Percentiles rank a stretch among this genome's conserved stretches.
These are phyloP conservation scores for Asterochloris sp. DNA, from an alignment of 139 green algal species.

Conservation along the genomic window DNA sequence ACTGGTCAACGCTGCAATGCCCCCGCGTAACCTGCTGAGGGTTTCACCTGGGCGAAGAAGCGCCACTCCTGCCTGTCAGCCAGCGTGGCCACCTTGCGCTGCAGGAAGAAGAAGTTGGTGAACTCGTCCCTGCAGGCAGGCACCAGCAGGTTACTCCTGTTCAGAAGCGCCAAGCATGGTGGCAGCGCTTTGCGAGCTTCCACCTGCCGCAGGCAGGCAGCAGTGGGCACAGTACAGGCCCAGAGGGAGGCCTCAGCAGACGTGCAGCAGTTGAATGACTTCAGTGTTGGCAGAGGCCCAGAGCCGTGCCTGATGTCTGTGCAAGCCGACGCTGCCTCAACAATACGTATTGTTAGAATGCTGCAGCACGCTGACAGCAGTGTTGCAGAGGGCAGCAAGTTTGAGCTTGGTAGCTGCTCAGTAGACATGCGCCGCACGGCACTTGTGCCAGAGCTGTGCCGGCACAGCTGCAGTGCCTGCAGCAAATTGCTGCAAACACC, in stretches of 20 bases:
- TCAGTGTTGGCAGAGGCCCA: neutral
- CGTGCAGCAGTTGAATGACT: neutral
- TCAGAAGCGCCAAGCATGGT: too few species aligned
- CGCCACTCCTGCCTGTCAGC: conserved; percentile 56
- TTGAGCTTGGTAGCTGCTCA: too few species aligned
- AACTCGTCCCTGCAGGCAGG: conserved; percentile 70
- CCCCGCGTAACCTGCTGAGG: neutral
- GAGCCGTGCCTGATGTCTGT: neutral
- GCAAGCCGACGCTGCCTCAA: too few species aligned
- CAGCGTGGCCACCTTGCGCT: conserved; percentile 47
- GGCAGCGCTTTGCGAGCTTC: too few species aligned
- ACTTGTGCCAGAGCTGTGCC: too few species aligned
- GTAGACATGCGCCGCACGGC: too few species aligned
- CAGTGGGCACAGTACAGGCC: too few species aligned
- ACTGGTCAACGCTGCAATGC: neutral
- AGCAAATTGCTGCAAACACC: too few species aligned
- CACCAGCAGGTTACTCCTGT: neutral
- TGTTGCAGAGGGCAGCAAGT: neutral
- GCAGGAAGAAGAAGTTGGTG: conserved; percentile 84
- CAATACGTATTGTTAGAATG: too few species aligned
- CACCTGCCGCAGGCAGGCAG: too few species aligned
- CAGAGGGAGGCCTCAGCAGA: too few species aligned
- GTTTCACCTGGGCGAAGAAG: conserved; percentile 55
- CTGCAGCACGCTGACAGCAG: neutral
- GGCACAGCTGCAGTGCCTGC: too few species aligned